phyloP scores from a whole-genome alignment of 1,139 yeast species.

The Lodderomyces pseudojiufengensis region DNA sequence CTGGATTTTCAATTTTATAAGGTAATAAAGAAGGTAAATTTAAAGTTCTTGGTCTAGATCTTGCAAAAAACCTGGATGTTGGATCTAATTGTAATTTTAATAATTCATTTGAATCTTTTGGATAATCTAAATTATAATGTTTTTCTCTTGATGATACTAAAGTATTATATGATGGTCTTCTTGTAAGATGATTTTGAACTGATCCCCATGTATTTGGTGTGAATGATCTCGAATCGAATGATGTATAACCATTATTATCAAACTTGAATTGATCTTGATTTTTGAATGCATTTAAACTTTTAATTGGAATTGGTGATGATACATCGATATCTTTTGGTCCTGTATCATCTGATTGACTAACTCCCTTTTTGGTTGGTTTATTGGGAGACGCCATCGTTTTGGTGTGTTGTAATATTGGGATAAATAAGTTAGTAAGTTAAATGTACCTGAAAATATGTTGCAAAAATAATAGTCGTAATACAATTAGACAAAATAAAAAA shows the following conservation, averaged over 20 bases:
- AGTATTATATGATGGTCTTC: conserved; percentile 37
- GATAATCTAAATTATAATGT: conserved; percentile 57
- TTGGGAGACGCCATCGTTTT: too few relatives aligned
- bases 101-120: conserved; percentile 44
- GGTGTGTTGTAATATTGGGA: too few relatives aligned
- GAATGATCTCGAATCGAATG: conserved; percentile 18
- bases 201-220: conserved; percentile 25
- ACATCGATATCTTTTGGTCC: conserved; percentile 12
- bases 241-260: conserved; percentile 5
- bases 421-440: too few relatives aligned
- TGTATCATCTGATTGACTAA: too few relatives aligned
- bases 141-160: conserved; percentile 38
- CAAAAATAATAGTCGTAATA: too few relatives aligned
- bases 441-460: too few relatives aligned
- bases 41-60: conserved; percentile 50
- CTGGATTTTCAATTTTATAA: conserved; percentile 65
- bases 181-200: conserved; percentile 14
- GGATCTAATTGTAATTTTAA: conserved; percentile 42
- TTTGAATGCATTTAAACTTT: conserved; percentile 13
- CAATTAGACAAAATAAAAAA: too few relatives aligned
- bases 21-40: conserved; percentile 68
- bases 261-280: conserved; percentile 14
- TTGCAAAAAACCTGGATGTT: conserved; percentile 53
- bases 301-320: conserved; percentile 22
- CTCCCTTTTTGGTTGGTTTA: too few relatives aligned